Conservation (phyloP, 2,329 filamentous ascomycete genomes). For the Paecilomyces variotii region DNA sequence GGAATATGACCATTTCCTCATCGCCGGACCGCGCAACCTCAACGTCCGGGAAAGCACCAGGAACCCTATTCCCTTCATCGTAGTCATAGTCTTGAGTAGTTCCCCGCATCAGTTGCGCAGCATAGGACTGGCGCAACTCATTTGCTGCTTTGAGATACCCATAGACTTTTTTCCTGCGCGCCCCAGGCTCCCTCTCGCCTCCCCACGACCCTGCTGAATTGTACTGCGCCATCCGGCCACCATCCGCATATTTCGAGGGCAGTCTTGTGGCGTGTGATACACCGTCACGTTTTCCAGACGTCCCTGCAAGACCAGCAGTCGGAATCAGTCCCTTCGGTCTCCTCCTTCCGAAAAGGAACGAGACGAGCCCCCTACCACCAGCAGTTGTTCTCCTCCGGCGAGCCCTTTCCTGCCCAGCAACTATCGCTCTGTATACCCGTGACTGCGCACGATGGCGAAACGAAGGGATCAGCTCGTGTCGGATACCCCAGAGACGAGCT, state of each 20-base stretch:
- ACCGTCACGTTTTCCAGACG: background rate
- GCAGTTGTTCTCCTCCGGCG: constrained; percentile 33
- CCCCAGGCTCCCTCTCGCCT: constrained; percentile 51
- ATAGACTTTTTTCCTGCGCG: constrained; percentile 69
- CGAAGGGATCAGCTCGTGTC: constrained; percentile 64
- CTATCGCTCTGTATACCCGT: constrained; percentile 65
- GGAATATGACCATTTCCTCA: constrained; percentile 91
- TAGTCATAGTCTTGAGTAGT: constrained; percentile 30
- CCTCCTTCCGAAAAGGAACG: constrained; percentile 17
- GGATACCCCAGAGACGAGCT: constrained; percentile 60
- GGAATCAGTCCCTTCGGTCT: constrained; percentile 9
- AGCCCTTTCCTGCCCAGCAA: constrained; percentile 54
- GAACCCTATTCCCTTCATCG: constrained; percentile 48
- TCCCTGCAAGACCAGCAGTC: background rate
- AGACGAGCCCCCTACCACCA: constrained; percentile 12
- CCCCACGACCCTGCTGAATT: constrained; percentile 15
- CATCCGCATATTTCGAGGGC: constrained; percentile 9
- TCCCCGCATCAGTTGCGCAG: constrained; percentile 47
- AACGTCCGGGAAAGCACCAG: constrained; percentile 75
- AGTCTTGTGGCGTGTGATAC: background rate
- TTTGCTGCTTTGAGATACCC: constrained; percentile 65
- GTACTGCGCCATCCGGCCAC: constrained; percentile 17
- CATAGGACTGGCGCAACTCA: constrained; percentile 61
- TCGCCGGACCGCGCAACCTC: constrained; percentile 71
- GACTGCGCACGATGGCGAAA: constrained; percentile 66